Conservation (phyloP, 345 rosid genomes). For the Lepidium didymum region DNA sequence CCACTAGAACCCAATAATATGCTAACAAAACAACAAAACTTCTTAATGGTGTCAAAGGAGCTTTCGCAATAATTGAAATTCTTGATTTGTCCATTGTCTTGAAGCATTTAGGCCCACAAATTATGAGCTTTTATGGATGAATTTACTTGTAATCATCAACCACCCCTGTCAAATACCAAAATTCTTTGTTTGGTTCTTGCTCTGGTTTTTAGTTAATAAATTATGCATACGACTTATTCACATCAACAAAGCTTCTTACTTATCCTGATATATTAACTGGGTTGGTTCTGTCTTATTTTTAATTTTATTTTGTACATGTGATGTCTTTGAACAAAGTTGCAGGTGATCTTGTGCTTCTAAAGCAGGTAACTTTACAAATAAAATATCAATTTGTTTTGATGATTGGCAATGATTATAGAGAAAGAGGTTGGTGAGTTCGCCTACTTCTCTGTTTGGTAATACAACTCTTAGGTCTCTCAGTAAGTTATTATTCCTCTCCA, state of each 20-base stretch:
- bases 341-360: not conserved
- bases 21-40: constrained; percentile 4
- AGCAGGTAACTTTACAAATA: not conserved
- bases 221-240: not conserved
- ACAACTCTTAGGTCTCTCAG: not conserved
- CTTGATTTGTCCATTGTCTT: constrained; percentile 2
- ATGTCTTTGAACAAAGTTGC: not conserved
- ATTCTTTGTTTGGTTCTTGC: constrained; percentile 26
- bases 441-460: not conserved
- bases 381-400: not conserved
- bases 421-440: constrained; percentile 17
- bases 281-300: not conserved
- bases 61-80: constrained; percentile 14
- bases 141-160: constrained; percentile 18
- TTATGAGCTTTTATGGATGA: constrained; percentile 20
- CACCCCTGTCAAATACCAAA: constrained; percentile 25
- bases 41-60: not conserved
- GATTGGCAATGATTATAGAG: constrained; percentile 26
- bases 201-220: constrained; percentile 25
- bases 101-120: constrained; percentile 20
- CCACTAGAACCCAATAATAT: constrained; percentile 4
- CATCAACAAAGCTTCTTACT: not conserved
- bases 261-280: not conserved
- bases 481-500: not conserved
- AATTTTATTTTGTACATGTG: not conserved